Percentiles rank a stretch among this genome's conserved stretches.
Conservation (phyloP, 768 basidiomycete genomes). For the Xerocomus spinulosus region DNA sequence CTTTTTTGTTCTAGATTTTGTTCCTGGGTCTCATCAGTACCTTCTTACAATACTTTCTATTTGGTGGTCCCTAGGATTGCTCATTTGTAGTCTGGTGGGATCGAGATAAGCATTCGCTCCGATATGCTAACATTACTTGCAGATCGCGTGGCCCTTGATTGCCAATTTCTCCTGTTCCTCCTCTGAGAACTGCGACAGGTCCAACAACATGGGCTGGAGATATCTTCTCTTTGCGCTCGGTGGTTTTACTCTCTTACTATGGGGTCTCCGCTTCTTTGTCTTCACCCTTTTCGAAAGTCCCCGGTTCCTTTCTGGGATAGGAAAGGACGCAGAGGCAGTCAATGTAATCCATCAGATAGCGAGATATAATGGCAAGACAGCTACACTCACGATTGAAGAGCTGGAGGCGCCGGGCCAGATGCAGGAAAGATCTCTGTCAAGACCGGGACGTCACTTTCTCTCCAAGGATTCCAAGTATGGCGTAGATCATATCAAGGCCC, state of each 20-base stretch:
- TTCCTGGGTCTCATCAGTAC: slow-evolving; percentile 54
- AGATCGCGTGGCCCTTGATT: slow-evolving; percentile 60
- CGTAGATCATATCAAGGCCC: slow-evolving; percentile 45
- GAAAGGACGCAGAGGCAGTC: slow-evolving; percentile 49
- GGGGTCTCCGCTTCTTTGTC: slow-evolving; percentile 46
- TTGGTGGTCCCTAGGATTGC: slow-evolving; percentile 58
- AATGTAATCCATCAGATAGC: slow-evolving; percentile 47
- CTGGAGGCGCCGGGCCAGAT: slow-evolving; percentile 33
- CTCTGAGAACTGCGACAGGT: slow-evolving; percentile 33
- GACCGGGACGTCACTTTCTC: slow-evolving; percentile 22
- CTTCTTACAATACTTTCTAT: slow-evolving; percentile 53
- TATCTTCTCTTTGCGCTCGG: slow-evolving; percentile 54
- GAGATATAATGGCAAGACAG: slow-evolving; percentile 42
- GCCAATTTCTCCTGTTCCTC: slow-evolving; percentile 48
- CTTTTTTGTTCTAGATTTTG: slow-evolving; percentile 36
- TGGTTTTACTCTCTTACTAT: slow-evolving; percentile 49
- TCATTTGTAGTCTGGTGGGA: slow-evolving; percentile 44
- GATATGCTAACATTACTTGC: not conserved
- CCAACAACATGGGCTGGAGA: slow-evolving; percentile 61
- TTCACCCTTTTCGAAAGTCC: slow-evolving; percentile 56
- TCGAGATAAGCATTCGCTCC: not conserved
- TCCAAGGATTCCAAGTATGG: slow-evolving; percentile 41
- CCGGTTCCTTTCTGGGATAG: slow-evolving; percentile 52
- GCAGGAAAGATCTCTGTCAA: slow-evolving; percentile 6
- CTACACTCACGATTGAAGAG: slow-evolving; percentile 41